A percentile compares a stretch with the other conserved stretches of the same genome.
phyloP scores from a whole-genome alignment of 163 green algal species.

The Coccomyxa subellipsoidea region DNA sequence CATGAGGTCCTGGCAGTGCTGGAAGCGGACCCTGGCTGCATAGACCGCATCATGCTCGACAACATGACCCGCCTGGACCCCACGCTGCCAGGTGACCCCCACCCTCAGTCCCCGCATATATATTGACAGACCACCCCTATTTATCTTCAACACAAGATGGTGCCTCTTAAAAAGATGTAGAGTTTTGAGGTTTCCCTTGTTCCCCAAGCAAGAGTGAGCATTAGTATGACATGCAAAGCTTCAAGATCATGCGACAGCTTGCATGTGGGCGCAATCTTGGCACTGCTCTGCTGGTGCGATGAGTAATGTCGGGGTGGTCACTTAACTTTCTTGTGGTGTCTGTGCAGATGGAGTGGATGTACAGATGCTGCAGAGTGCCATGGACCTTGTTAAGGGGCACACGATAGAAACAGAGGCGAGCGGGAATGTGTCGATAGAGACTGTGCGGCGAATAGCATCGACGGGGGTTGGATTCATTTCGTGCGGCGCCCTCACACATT shows the following conservation, averaged over 20 bases:
- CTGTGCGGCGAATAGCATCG: constrained; percentile 73
- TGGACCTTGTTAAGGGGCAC: constrained; percentile 58
- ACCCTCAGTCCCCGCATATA: no score
- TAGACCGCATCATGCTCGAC: constrained; percentile 95
- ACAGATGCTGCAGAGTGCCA: constrained; percentile 65
- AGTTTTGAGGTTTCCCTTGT: no score
- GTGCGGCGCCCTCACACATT: constrained; percentile 92
- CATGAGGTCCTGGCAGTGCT: constrained; percentile 67
- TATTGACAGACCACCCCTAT: neutral
- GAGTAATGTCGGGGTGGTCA: no score
- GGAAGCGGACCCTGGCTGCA: constrained; percentile 22
- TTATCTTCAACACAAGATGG: no score
- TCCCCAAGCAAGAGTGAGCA: no score
- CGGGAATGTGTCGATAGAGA: constrained; percentile 91
- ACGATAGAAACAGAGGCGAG: constrained; percentile 89
- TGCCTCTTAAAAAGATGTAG: no score
- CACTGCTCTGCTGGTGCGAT: no score
- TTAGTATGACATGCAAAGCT: no score
- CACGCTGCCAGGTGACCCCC: constrained; percentile 20
- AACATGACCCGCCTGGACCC: constrained; percentile 87
- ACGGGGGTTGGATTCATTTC: constrained; percentile 94
- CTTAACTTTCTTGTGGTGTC: no score
- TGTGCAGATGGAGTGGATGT: constrained; percentile 70
- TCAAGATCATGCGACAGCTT: no score
- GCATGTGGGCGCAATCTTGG: no score